Conservation (phyloP, 1,284 basidiomycete species). For the Sphaerobolus stellatus region DNA sequence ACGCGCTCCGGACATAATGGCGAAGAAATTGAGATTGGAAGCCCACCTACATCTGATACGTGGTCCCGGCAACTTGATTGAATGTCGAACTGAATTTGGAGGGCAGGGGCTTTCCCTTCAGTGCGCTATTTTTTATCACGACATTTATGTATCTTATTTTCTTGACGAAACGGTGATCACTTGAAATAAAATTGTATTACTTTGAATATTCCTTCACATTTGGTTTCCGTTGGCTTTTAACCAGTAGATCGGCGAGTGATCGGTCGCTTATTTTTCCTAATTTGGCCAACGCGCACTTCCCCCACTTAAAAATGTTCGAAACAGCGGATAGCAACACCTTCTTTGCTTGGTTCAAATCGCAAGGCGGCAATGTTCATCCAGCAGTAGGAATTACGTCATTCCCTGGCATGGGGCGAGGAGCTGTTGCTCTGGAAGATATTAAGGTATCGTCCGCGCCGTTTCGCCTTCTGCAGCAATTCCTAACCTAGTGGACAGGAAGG, state of each 20-base stretch:
- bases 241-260: no score
- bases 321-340: conserved; percentile 21
- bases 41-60: conserved; percentile 10
- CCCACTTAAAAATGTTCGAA: no score
- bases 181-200: no score
- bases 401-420: conserved; percentile 65
- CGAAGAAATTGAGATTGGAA: neutral
- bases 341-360: conserved; percentile 34
- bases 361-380: conserved; percentile 32
- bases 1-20: neutral
- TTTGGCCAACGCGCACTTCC: no score
- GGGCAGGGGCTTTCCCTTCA: neutral
- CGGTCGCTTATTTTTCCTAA: no score
- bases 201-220: no score
- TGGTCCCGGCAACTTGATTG: conserved; percentile 13
- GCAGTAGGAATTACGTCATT: conserved; percentile 50
- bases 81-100: neutral
- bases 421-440: conserved; percentile 69
- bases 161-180: no score
- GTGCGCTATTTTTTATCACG: neutral
- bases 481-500: conserved; percentile 49
- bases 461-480: neutral
- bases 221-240: no score
- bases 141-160: no score
- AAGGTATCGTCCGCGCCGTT: conserved; percentile 42